Evolutionary conservation across 148 eudicot genomes (phyloP).

Genomic region (Amaranthus hypochondriacus): DNA sequence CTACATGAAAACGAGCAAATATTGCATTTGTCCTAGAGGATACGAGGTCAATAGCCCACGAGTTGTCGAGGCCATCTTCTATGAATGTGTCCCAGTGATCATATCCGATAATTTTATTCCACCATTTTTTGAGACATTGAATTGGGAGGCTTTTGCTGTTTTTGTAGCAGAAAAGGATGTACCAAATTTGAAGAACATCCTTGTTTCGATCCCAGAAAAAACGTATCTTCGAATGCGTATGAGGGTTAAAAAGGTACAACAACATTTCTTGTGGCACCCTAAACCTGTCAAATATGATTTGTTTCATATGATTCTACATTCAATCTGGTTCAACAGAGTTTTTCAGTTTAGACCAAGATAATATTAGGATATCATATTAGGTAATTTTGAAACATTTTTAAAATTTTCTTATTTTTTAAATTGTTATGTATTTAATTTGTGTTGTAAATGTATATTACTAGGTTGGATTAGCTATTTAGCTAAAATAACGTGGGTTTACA

Average conservation of each 20-base stretch:
- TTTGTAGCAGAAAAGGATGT: constrained; percentile 62
- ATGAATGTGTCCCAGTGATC: constrained; percentile 64
- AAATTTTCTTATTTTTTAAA: background rate
- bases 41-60: constrained; percentile 64
- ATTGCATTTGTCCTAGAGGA: constrained; percentile 67
- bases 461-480: background rate
- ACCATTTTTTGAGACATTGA: constrained; percentile 58
- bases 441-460: background rate
- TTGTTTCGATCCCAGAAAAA: constrained; percentile 45
- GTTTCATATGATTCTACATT: constrained; percentile 80
- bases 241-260: constrained; percentile 60
- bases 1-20: constrained; percentile 65
- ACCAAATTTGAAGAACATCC: constrained; percentile 54
- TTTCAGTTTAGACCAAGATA: constrained; percentile 29
- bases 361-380: background rate
- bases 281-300: constrained; percentile 70
- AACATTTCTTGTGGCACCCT: constrained; percentile 69
- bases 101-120: constrained; percentile 67
- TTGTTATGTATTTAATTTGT: background rate
- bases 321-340: constrained; percentile 67
- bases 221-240: constrained; percentile 51
- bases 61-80: constrained; percentile 67
- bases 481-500: too few species aligned
- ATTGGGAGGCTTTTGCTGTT: constrained; percentile 71
- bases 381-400: background rate